Base-by-base conservation (phyloP, 2,329 filamentous ascomycete species). In the Epicoccum sorghinum region DNA sequence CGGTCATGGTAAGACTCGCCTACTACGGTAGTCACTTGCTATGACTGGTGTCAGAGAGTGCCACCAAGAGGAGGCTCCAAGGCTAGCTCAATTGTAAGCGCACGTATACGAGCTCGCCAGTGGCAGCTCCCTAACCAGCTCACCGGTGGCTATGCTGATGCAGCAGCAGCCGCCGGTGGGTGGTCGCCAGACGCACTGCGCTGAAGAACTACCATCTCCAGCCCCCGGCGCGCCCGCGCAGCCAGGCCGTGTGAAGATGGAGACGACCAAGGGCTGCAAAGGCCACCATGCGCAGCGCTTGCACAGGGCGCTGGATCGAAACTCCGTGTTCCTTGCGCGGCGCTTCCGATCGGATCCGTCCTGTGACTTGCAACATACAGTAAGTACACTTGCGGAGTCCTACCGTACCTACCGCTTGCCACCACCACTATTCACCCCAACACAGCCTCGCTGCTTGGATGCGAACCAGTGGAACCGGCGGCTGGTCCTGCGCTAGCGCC, bases 401-500 rank as follows among this genome's bases (percentile, higher is more conserved):
- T n/a, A n/a, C n/a, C n/a, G n/a, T n/a, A n/a, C n/a, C 27, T 8
- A 18, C 18, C 18, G 29, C 29, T 33, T 33, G 32, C 32, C 32
- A 33, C 32, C 13, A 39, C 45, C 5, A 14, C 1, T n/a, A 14
- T 2, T n/a, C 33, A 39, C 41, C 48, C 41, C 22, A 14, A 14
- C 33, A 29, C 37, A 42, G 49, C 49, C 49, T 52, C 30, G 37
- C 49, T 24, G 6, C 7, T 23, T 18, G 18, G 18, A 37, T 29
- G 37, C 23, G 47, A 50, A 46, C 46, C 46, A 42, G 52, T 47
- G 52, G 52, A 55, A 44, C 37, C 30, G n/a, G 23, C 46, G 14
- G 41, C 27, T 32, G 52, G 52, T 55, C 52, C 52, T 56, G 47
- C 53, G 39, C 43, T 47, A 56, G 53, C 27, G 42, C 43, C 38